phyloP scores from a whole-genome alignment of 1,284 basidiomycete species.

The Trichosporon asahii region DNA sequence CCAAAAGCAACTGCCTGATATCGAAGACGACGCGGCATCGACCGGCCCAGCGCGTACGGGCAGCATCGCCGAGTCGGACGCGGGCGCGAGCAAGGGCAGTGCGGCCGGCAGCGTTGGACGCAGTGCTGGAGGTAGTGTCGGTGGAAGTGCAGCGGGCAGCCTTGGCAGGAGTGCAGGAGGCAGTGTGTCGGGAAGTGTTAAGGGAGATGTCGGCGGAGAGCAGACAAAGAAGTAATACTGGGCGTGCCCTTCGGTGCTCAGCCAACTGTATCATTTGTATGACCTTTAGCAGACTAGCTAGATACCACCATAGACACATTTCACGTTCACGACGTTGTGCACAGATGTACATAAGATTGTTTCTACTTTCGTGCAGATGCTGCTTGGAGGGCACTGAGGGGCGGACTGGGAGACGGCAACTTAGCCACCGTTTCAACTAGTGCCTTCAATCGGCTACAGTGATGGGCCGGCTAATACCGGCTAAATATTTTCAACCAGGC shows the following conservation, averaged over 20 bases:
- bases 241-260: background rate
- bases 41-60: background rate
- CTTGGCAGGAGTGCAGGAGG: background rate
- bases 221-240: background rate
- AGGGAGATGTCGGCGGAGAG: no score
- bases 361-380: background rate
- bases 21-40: background rate
- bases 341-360: background rate
- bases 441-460: no score
- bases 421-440: no score
- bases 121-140: background rate
- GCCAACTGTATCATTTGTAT: background rate
- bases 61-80: background rate
- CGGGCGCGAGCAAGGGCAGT: background rate
- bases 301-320: background rate
- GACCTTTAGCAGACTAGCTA: background rate
- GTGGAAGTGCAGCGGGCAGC: background rate
- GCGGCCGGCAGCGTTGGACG: background rate
- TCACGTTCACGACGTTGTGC: background rate
- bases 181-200: no score
- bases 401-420: no score
- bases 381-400: no score
- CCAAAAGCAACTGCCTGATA: constrained; percentile 63
- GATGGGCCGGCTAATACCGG: no score
- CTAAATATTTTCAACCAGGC: no score